Conservation (phyloP, 805 yeast genomes). For the Lipomyces oligophaga region DNA sequence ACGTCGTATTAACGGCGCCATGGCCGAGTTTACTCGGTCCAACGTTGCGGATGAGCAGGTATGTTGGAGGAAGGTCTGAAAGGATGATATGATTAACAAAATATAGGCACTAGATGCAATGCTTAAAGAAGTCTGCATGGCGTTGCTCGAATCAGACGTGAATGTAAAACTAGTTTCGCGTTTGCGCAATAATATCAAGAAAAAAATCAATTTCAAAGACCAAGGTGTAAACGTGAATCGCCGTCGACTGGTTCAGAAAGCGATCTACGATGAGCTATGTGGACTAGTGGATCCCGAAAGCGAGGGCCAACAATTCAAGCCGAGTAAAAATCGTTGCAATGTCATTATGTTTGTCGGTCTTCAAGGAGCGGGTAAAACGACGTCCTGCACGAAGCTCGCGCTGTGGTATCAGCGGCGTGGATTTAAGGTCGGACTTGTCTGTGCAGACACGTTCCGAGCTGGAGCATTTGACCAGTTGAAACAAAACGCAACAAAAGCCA, state of each 20-base stretch:
- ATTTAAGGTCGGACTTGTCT: slow-evolving; percentile 89
- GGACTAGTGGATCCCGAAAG: slow-evolving; percentile 67
- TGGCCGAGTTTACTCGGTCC: slow-evolving; percentile 57
- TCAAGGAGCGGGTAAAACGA: slow-evolving; percentile 98
- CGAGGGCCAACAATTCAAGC: slow-evolving; percentile 60
- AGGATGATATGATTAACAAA: not conserved
- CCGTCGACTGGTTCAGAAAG: slow-evolving; percentile 78
- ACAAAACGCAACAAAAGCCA: slow-evolving; percentile 93
- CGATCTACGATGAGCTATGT: slow-evolving; percentile 89
- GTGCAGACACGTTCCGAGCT: slow-evolving; percentile 99
- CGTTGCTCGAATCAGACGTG: slow-evolving; percentile 90
- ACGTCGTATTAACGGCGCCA: slow-evolving; percentile 69
- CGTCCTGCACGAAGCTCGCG: slow-evolving; percentile 89
- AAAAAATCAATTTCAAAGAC: slow-evolving; percentile 50
- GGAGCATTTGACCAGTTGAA: slow-evolving; percentile 99
- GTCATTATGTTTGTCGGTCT: slow-evolving; percentile 97
- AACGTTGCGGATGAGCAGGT: slow-evolving; percentile 53
- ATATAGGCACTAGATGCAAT: slow-evolving; percentile 57
- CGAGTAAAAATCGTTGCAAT: slow-evolving; percentile 73
- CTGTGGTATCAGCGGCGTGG: slow-evolving; percentile 92
- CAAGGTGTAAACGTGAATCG: slow-evolving; percentile 60
- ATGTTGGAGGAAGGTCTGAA: not conserved
- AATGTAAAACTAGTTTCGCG: slow-evolving; percentile 78
- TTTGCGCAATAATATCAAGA: slow-evolving; percentile 66
- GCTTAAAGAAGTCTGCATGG: slow-evolving; percentile 86